These are phyloP conservation scores for Triticum turgidum DNA, from an alignment of 176 grass and related monocot species.

Conservation along the genomic window DNA sequence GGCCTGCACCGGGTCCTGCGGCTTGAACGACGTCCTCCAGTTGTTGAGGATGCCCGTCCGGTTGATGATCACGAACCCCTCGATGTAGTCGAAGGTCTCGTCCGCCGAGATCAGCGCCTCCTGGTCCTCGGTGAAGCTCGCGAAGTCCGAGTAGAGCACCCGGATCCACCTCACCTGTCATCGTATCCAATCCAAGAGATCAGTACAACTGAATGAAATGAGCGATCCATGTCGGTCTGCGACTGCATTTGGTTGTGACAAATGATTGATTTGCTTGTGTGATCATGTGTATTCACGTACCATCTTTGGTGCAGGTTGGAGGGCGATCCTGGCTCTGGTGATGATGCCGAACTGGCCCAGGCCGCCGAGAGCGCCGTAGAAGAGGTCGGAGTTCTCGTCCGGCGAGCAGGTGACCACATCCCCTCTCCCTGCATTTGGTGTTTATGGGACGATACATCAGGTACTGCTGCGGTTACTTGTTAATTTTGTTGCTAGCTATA, in stretches of 20 bases:
- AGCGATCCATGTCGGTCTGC: neutral
- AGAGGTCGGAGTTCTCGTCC: constrained; percentile 77
- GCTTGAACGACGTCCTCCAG: constrained; percentile 89
- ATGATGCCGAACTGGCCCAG: constrained; percentile 95
- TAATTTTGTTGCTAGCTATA: neutral
- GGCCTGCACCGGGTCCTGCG: constrained; percentile 62
- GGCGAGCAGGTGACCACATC: constrained; percentile 65
- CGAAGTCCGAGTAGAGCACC: constrained; percentile 86
- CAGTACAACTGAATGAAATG: constrained; percentile 8
- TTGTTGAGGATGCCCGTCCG: constrained; percentile 88
- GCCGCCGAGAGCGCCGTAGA: constrained; percentile 76
- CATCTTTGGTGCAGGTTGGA: constrained; percentile 87
- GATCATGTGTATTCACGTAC: neutral
- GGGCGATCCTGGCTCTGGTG: constrained; percentile 76
- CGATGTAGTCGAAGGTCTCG: constrained; percentile 83
- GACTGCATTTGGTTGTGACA: neutral
- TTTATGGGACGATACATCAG: constrained; percentile 12
- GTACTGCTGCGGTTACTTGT: neutral
- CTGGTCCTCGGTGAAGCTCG: constrained; percentile 84
- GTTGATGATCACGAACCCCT: constrained; percentile 96
- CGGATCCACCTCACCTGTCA: constrained; percentile 86
- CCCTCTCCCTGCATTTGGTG: constrained; percentile 72
- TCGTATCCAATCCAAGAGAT: neutral
- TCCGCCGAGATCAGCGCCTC: constrained; percentile 73
- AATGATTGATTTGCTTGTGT: neutral